Conservation (phyloP, 345 rosid genomes). For the Pistacia integerrima region DNA sequence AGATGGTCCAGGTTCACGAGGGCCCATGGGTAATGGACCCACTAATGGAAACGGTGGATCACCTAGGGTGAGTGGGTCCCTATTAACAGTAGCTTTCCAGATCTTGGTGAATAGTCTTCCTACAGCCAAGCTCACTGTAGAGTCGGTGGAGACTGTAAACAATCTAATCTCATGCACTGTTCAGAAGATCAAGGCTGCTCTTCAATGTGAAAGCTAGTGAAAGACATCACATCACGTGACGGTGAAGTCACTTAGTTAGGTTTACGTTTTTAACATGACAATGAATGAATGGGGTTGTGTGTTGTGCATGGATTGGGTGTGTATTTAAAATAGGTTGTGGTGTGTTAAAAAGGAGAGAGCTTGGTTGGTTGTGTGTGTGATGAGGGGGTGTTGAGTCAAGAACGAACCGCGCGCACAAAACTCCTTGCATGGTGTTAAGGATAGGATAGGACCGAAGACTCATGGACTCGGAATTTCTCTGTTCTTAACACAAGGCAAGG, state of each 20-base stretch:
- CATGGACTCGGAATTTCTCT: slow-evolving; percentile 11
- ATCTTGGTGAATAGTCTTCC: slow-evolving; percentile 93
- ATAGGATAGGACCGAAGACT: slow-evolving; percentile 12
- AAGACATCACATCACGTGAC: slow-evolving; percentile 15
- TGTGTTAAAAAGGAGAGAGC: neutral
- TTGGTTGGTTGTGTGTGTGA: neutral
- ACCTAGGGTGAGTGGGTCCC: slow-evolving; percentile 75
- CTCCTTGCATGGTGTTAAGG: slow-evolving; percentile 61
- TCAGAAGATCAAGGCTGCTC: slow-evolving; percentile 88
- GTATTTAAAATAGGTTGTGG: neutral
- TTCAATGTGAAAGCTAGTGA: slow-evolving; percentile 62
- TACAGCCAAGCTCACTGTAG: slow-evolving; percentile 90
- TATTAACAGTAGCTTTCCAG: slow-evolving; percentile 93
- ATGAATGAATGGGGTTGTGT: neutral
- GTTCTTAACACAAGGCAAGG: slow-evolving; percentile 53
- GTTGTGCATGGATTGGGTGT: neutral
- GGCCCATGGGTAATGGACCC: slow-evolving; percentile 29
- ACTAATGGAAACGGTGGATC: slow-evolving; percentile 17
- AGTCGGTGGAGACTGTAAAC: slow-evolving; percentile 96
- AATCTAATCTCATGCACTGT: slow-evolving; percentile 90
- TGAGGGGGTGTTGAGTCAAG: slow-evolving; percentile 95
- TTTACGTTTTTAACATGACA: slow-evolving; percentile 16
- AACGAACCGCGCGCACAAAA: slow-evolving; percentile 91
- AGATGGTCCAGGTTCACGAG: slow-evolving; percentile 51
- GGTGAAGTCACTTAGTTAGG: neutral